Evolutionary conservation across 2,329 filamentous ascomycete genomes (phyloP).

Genomic region (Colletotrichum magnum): DNA sequence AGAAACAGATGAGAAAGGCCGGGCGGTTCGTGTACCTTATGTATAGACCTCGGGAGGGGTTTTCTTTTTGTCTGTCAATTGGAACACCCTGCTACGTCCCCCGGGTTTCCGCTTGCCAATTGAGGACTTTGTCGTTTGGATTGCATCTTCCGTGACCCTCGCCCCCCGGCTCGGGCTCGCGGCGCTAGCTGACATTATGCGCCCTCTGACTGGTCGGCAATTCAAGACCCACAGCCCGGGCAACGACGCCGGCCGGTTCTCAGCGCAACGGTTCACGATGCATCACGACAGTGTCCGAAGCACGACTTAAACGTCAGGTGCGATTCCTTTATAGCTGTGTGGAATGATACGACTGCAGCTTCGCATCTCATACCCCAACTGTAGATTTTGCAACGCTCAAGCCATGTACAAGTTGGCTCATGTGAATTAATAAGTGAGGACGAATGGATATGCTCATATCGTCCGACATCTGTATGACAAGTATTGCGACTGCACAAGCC

Average conservation of each 20-base stretch:
- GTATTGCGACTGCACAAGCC: no score
- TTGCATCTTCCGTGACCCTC: conserved; percentile 19
- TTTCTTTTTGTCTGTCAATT: conserved; percentile 40
- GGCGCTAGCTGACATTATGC: conserved; percentile 39
- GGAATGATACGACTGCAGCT: no score
- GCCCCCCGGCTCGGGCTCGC: conserved; percentile 15
- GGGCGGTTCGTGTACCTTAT: conserved; percentile 42
- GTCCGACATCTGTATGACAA: not conserved
- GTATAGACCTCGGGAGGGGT: conserved; percentile 41
- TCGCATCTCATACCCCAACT: no score
- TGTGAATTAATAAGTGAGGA: no score
- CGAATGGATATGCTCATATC: not conserved
- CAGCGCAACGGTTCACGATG: not conserved
- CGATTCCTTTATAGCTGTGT: no score
- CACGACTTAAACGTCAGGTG: no score
- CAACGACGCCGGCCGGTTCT: not conserved
- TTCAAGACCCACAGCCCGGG: conserved; percentile 11
- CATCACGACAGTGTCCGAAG: no score
- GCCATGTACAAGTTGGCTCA: no score
- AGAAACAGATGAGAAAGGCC: conserved; percentile 1
- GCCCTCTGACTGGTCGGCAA: conserved; percentile 30
- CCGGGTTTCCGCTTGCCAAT: conserved; percentile 30
- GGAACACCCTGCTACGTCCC: conserved; percentile 37
- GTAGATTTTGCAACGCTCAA: no score
- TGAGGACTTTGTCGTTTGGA: conserved; percentile 29